Conservation (phyloP, 768 basidiomycete species). For the Lactarius pseudohatsudake region DNA sequence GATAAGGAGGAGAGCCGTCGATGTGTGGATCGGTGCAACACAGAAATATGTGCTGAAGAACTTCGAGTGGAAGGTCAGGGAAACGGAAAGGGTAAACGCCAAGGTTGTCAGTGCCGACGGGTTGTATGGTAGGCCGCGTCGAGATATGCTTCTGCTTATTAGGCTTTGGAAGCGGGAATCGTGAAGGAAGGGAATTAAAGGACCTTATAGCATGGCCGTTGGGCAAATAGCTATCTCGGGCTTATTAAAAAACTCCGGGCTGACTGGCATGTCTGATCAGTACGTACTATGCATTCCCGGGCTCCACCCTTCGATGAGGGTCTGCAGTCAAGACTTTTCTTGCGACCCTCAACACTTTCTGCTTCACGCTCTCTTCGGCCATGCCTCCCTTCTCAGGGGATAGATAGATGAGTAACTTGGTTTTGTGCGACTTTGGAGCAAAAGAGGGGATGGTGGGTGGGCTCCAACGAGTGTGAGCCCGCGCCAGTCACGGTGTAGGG, state of each 20-base stretch:
- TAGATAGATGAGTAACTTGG: not conserved
- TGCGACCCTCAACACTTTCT: conserved; percentile 8
- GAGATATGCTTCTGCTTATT: not conserved
- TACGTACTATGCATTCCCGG: conserved; percentile 11
- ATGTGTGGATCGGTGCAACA: conserved; percentile 12
- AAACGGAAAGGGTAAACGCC: conserved; percentile 14
- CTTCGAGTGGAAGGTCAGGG: conserved; percentile 17
- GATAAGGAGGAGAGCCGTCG: conserved; percentile 1
- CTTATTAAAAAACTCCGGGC: not conserved
- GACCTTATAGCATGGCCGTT: not conserved
- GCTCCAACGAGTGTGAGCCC: not conserved
- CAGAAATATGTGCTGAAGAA: conserved; percentile 17
- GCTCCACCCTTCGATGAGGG: not conserved
- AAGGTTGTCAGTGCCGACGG: not conserved
- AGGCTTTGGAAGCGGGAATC: not conserved
- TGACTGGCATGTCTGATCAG: not conserved
- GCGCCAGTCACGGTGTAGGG: not conserved
- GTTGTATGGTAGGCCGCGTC: not conserved
- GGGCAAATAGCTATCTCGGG: not conserved
- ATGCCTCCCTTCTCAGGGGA: not conserved
- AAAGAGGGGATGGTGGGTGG: not conserved
- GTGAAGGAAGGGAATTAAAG: not conserved
- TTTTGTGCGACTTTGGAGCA: not conserved
- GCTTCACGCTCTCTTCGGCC: conserved; percentile 6
- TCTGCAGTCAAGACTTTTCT: not conserved